These are phyloP conservation scores for Malus asiatica DNA, from an alignment of 306 rosid genomes.

Conservation along the genomic window DNA sequence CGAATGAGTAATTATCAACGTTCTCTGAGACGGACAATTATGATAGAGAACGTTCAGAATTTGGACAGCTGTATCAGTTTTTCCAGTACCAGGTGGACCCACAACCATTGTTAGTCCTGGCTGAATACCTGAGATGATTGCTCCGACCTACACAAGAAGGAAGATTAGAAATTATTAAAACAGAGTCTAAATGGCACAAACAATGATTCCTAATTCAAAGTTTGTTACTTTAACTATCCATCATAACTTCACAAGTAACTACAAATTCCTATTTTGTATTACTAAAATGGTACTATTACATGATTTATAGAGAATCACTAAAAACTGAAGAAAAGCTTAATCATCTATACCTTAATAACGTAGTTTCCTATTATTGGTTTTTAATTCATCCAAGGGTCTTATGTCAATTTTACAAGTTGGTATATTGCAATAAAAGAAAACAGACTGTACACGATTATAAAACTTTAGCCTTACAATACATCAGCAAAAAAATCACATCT, in stretches of 20 bases:
- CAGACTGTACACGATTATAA: background rate
- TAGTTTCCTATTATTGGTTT: background rate
- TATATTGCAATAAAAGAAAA: background rate
- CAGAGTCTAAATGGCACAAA: background rate
- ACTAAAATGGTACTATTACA: background rate
- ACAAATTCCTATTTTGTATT: background rate
- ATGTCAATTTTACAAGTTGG: background rate
- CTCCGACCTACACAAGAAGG: conserved; percentile 52
- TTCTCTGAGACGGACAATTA: conserved; percentile 94
- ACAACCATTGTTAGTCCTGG: conserved; percentile 98
- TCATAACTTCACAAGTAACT: background rate
- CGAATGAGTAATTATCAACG: conserved; percentile 92
- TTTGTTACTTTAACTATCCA: background rate
- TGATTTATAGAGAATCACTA: background rate
- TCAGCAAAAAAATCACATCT: background rate
- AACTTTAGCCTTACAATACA: background rate
- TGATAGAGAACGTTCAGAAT: conserved; percentile 93
- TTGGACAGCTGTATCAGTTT: conserved; percentile 98
- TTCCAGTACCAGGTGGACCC: conserved; percentile 99
- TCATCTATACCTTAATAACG: background rate
- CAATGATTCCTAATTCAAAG: background rate
- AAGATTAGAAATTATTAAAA: background rate
- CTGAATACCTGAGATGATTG: conserved; percentile 90
- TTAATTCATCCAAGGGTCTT: background rate
- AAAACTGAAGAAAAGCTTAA: background rate